phyloP scores from a whole-genome alignment of 192 early-diverging fungal genomes.

The Gonapodya prolifera region DNA sequence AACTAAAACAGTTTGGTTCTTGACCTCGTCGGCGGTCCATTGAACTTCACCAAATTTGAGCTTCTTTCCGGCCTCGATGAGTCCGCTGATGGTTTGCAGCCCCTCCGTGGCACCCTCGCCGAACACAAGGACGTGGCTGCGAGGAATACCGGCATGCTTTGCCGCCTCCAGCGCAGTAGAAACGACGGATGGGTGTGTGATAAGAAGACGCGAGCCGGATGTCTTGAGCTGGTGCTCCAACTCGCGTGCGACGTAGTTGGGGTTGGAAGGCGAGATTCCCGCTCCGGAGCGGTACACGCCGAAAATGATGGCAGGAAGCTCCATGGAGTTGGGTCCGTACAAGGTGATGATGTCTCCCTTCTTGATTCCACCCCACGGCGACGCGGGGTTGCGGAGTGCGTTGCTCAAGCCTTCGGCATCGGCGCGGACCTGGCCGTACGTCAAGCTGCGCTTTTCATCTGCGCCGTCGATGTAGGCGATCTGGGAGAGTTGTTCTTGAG shows the following conservation, averaged over 20 bases:
- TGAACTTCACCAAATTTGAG: background rate
- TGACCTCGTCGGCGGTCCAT: background rate
- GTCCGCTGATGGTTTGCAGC: background rate
- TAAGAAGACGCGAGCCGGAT: background rate
- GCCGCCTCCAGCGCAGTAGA: background rate
- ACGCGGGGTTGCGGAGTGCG: background rate
- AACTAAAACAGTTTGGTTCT: background rate
- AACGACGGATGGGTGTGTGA: background rate
- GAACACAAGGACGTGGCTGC: background rate
- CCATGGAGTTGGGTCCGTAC: background rate
- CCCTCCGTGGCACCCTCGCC: background rate
- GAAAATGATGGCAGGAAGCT: background rate
- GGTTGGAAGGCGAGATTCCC: background rate
- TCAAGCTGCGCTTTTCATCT: background rate
- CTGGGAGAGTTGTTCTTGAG: background rate
- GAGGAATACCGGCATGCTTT: background rate
- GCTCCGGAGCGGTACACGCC: background rate
- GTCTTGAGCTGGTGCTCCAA: background rate
- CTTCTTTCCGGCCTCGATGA: background rate
- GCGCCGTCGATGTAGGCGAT: background rate
- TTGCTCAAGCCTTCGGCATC: background rate
- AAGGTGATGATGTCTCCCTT: background rate
- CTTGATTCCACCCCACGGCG: background rate
- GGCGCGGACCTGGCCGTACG: background rate
- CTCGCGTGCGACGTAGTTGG: background rate